Evolutionary conservation across 2,329 filamentous ascomycete genomes (phyloP).

Genomic region (Cytospora schulzeri): DNA sequence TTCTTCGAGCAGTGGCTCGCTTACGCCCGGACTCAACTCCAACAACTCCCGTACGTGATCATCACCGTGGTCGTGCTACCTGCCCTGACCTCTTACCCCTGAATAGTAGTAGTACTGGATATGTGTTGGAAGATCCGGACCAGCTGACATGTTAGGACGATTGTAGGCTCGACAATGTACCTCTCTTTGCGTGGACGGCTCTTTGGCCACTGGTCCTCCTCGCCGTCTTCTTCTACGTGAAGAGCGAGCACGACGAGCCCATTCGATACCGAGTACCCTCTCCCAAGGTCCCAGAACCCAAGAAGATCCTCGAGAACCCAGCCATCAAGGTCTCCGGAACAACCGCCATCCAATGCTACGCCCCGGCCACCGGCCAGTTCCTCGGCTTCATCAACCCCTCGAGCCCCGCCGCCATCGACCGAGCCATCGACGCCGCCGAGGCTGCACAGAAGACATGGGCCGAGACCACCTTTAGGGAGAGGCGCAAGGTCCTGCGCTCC

Average conservation of each 20-base stretch:
- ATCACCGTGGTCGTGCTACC: background rate
- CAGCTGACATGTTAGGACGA: conserved; percentile 7
- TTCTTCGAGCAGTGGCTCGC: conserved; percentile 22
- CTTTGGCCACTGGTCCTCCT: conserved; percentile 20
- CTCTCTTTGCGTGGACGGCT: conserved; percentile 14
- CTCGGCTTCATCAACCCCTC: conserved; percentile 79
- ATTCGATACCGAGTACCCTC: conserved; percentile 62
- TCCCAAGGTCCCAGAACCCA: conserved; percentile 62
- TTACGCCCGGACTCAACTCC: conserved; percentile 22
- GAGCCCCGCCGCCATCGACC: conserved; percentile 76
- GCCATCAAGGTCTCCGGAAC: conserved; percentile 66
- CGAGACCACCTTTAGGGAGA: conserved; percentile 73
- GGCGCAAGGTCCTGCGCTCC: conserved; percentile 77
- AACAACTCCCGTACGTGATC: conserved; percentile 24
- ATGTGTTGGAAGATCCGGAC: background rate
- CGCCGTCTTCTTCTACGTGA: conserved; percentile 10
- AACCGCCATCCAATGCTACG: conserved; percentile 78
- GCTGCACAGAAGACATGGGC: conserved; percentile 78
- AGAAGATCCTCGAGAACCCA: conserved; percentile 59
- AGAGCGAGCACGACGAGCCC: conserved; percentile 42
- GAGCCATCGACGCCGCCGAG: conserved; percentile 71
- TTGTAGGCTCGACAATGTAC: conserved; percentile 16
- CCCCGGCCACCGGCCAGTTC: conserved; percentile 83
- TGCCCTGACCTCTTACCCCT: background rate
- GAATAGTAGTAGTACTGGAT: background rate